These are phyloP conservation scores for Eucalyptus sp. DNA, from an alignment of 345 rosid species.

Conservation along the genomic window DNA sequence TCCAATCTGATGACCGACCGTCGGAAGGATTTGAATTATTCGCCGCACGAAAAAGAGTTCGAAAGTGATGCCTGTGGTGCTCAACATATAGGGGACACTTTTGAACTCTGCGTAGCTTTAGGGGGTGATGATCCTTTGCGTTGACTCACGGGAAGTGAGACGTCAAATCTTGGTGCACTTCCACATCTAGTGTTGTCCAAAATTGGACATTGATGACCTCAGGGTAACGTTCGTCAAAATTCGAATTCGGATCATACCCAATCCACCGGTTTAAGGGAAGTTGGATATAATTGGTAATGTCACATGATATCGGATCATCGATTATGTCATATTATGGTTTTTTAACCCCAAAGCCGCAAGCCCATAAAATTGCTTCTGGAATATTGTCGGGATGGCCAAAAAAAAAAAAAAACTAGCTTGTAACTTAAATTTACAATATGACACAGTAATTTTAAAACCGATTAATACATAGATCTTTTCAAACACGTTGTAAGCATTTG, in stretches of 20 bases:
- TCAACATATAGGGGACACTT: not conserved
- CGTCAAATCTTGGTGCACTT: not conserved
- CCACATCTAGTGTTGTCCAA: not conserved
- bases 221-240: not conserved
- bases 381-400: accelerated
- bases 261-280: not conserved
- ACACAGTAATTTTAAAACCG: not conserved
- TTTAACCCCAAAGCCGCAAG: accelerated
- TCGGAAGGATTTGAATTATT: not conserved
- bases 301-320: accelerated
- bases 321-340: not conserved
- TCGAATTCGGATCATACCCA: not conserved
- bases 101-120: not conserved
- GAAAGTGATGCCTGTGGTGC: not conserved
- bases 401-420: not conserved
- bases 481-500: not conserved
- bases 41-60: not conserved
- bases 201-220: not conserved
- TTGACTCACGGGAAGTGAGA: not conserved
- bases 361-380: not conserved
- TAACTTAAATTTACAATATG: not conserved
- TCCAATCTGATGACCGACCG: not conserved
- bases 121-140: not conserved
- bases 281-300: not conserved
- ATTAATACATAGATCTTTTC: accelerated